These are phyloP conservation scores for Neolecta irregularis DNA, from an alignment of 1,139 yeast species.

Conservation along the genomic window DNA sequence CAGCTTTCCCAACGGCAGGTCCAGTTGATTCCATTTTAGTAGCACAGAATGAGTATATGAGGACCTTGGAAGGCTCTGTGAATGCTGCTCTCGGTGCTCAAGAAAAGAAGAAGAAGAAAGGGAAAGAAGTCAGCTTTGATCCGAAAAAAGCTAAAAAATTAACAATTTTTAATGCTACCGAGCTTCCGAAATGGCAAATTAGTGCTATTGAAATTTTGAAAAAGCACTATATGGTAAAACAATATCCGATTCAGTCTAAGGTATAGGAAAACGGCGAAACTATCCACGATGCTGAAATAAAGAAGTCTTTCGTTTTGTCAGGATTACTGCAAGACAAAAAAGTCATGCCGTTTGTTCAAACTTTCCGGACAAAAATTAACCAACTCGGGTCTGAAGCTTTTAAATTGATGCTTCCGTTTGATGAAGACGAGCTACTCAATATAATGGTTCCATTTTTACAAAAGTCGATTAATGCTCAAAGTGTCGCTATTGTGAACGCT, in stretches of 20 bases:
- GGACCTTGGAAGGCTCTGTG: slow-evolving; percentile 60
- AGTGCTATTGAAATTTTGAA: slow-evolving; percentile 71
- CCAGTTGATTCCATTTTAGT: slow-evolving; percentile 46
- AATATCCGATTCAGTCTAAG: background rate
- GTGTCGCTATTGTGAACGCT: slow-evolving; percentile 43
- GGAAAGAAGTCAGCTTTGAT: slow-evolving; percentile 58
- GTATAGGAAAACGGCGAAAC: slow-evolving; percentile 9
- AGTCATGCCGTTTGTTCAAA: slow-evolving; percentile 92
- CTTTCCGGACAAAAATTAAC: slow-evolving; percentile 60
- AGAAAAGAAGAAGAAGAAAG: slow-evolving; percentile 87
- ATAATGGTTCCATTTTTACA: slow-evolving; percentile 37
- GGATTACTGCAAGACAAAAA: slow-evolving; percentile 50
- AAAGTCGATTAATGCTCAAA: slow-evolving; percentile 40
- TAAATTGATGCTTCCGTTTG: slow-evolving; percentile 67
- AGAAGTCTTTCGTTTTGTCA: slow-evolving; percentile 16
- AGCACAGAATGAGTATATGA: slow-evolving; percentile 64
- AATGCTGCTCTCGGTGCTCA: too few species aligned
- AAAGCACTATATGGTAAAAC: slow-evolving; percentile 36
- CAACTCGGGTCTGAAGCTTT: slow-evolving; percentile 1
- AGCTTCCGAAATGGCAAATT: slow-evolving; percentile 96
- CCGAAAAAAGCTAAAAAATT: slow-evolving; percentile 55
- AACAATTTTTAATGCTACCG: slow-evolving; percentile 53
- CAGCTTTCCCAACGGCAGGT: slow-evolving; percentile 58
- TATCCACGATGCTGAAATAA: slow-evolving; percentile 9
- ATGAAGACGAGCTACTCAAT: slow-evolving; percentile 56